Percentiles rank a stretch among this genome's conserved stretches.
Conservation (phyloP, 257 asterid genomes). For the Datura wrightii region DNA sequence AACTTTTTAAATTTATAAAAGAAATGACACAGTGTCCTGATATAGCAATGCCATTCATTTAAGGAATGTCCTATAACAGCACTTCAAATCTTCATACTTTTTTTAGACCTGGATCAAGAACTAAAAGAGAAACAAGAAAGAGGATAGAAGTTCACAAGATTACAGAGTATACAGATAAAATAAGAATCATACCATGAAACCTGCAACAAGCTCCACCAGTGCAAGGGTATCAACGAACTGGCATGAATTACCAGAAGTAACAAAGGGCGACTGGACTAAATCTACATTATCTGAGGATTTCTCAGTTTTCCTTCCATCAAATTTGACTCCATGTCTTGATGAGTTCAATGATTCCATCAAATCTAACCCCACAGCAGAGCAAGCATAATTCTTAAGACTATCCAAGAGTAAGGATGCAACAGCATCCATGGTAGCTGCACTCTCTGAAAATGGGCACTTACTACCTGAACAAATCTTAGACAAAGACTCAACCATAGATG, state of each 20-base stretch:
- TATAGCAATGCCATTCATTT: neutral
- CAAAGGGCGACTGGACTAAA: constrained; percentile 31
- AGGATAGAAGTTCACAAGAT: constrained; percentile 17
- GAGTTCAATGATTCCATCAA: constrained; percentile 36
- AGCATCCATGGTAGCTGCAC: constrained; percentile 58
- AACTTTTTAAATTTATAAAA: neutral
- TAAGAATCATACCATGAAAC: constrained; percentile 66
- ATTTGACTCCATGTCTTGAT: constrained; percentile 33
- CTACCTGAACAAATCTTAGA: constrained; percentile 49
- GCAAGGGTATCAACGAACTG: constrained; percentile 64
- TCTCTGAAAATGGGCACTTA: constrained; percentile 73
- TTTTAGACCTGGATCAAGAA: constrained; percentile 13
- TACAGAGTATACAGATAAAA: neutral
- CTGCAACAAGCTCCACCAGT: constrained; percentile 70
- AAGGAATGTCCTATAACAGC: neutral
- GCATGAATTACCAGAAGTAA: constrained; percentile 44
- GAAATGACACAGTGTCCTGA: neutral
- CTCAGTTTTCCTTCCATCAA: constrained; percentile 37
- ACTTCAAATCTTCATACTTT: neutral
- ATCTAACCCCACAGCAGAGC: constrained; percentile 44
- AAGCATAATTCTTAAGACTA: constrained; percentile 56
- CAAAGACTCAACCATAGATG: constrained; percentile 38
- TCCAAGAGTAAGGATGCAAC: constrained; percentile 62
- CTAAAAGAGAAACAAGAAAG: neutral
- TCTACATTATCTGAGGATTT: constrained; percentile 41